These are phyloP conservation scores for Trifolium fragiferum DNA, from an alignment of 306 rosid species.

Conservation along the genomic window DNA sequence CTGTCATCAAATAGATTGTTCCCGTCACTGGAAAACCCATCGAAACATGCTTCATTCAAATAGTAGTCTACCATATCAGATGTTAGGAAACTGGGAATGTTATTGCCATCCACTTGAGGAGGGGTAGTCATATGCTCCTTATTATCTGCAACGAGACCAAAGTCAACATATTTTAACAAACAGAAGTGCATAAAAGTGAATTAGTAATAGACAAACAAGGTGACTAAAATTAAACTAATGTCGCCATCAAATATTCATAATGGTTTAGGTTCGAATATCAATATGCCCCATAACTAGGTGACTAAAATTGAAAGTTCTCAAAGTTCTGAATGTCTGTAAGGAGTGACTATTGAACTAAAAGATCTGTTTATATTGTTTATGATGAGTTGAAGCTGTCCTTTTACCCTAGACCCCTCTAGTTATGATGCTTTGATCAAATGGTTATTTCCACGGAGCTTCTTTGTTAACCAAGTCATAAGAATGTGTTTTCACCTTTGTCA, in stretches of 20 bases:
- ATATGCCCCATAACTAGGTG: background rate
- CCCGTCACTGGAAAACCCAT: conserved; percentile 53
- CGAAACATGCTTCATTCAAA: conserved; percentile 54
- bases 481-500: too few relatives aligned
- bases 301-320: background rate
- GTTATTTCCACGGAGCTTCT: too few relatives aligned
- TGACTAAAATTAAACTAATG: conserved; percentile 9
- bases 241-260: conserved; percentile 18
- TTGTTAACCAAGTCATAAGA: too few relatives aligned
- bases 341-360: background rate
- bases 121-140: conserved; percentile 38
- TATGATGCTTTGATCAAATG: background rate
- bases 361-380: background rate
- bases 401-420: background rate
- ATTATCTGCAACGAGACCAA: conserved; percentile 41
- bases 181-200: conserved; percentile 2
- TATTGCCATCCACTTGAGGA: conserved; percentile 53
- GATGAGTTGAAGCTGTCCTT: background rate
- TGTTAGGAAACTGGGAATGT: conserved; percentile 45
- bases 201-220: background rate
- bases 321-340: background rate
- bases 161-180: conserved; percentile 3
- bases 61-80: conserved; percentile 61
- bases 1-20: conserved; percentile 44
- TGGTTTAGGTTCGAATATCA: background rate